These are phyloP conservation scores for Fusarium robinianum DNA, from an alignment of 2,329 filamentous ascomycete species.

Conservation along the genomic window DNA sequence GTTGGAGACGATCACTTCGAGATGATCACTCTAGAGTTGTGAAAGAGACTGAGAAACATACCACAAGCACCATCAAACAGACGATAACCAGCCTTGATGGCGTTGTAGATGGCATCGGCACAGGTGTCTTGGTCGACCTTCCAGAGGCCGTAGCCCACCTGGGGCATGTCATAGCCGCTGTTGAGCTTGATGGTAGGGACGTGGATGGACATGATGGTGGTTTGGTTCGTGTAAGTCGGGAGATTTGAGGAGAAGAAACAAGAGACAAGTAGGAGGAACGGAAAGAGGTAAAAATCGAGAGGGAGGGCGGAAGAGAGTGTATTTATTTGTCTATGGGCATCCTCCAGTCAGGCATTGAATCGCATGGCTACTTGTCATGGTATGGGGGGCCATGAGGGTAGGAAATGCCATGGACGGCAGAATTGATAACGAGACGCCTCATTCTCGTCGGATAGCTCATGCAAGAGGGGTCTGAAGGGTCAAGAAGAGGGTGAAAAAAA, in stretches of 20 bases:
- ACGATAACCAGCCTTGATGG: slow-evolving; percentile 66
- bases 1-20: too few relatives aligned
- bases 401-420: slow-evolving; percentile 16
- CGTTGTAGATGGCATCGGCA: slow-evolving; percentile 78
- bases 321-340: slow-evolving; percentile 27
- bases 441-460: too few relatives aligned
- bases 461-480: too few relatives aligned
- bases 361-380: not conserved
- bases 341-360: too few relatives aligned
- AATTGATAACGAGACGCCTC: slow-evolving; percentile 32
- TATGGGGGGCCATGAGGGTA: slow-evolving; percentile 18
- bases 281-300: slow-evolving; percentile 11
- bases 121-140: slow-evolving; percentile 76
- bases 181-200: slow-evolving; percentile 62
- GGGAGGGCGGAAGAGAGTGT: slow-evolving; percentile 19
- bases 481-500: slow-evolving; percentile 1
- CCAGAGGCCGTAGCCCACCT: slow-evolving; percentile 80
- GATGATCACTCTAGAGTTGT: slow-evolving; percentile 2
- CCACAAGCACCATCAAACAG: slow-evolving; percentile 64
- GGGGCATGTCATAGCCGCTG: slow-evolving; percentile 71
- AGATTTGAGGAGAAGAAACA: slow-evolving; percentile 5
- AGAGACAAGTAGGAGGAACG: slow-evolving; percentile 6
- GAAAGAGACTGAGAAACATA: slow-evolving; percentile 45
- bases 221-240: slow-evolving; percentile 10
- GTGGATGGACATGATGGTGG: slow-evolving; percentile 42